phyloP scores from a whole-genome alignment of 2,329 filamentous ascomycete species.

The Beauveria sp. region DNA sequence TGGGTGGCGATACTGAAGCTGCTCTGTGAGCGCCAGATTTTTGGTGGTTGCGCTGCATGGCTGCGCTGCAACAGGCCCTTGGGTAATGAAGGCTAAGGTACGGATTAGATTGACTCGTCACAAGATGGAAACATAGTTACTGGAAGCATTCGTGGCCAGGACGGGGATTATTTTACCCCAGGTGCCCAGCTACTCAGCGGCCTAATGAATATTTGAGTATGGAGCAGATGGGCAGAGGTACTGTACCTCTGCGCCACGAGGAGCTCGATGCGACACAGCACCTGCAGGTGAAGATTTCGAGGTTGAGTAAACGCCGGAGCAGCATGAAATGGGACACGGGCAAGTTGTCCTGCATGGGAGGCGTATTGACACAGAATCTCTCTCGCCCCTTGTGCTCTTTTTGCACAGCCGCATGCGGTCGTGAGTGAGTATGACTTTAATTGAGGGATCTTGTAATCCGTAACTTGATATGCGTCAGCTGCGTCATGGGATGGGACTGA shows the following conservation, averaged over 20 bases:
- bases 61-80: too few relatives aligned
- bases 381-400: too few relatives aligned
- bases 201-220: background rate
- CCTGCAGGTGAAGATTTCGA: constrained; percentile 2
- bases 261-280: background rate
- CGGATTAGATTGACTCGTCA: constrained; percentile 8
- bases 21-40: background rate
- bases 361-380: background rate
- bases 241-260: background rate
- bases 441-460: background rate
- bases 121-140: constrained; percentile 1
- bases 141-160: background rate
- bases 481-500: background rate
- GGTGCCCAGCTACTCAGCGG: background rate
- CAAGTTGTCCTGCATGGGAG: background rate
- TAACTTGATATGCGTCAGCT: background rate
- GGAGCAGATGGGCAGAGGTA: background rate
- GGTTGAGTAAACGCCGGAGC: background rate
- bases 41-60: too few relatives aligned
- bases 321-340: background rate
- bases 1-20: background rate
- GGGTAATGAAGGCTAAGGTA: background rate
- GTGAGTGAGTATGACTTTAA: too few relatives aligned
- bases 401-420: background rate
- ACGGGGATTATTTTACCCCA: background rate